phyloP scores from a whole-genome alignment of 495 filamentous ascomycete species.

The Aspergillus haitiensis region DNA sequence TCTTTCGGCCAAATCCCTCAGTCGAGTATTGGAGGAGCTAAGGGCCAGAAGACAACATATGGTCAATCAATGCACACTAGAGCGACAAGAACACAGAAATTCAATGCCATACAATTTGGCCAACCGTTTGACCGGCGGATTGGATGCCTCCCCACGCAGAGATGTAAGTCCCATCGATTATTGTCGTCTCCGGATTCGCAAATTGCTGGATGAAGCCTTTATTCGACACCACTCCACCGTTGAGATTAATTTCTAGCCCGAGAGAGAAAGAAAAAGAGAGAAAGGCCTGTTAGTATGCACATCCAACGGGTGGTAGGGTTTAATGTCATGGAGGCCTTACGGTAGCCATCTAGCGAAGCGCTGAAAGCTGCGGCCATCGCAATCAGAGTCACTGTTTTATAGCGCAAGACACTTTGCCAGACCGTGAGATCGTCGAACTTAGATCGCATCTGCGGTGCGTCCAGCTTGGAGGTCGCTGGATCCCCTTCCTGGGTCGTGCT shows the following conservation, averaged over 20 bases:
- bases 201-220: slow-evolving; percentile 43
- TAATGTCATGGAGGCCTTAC: slow-evolving; percentile 24
- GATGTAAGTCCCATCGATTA: slow-evolving; percentile 38
- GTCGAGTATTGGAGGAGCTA: slow-evolving; percentile 38
- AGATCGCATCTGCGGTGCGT: slow-evolving; percentile 12
- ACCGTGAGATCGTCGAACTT: slow-evolving; percentile 8
- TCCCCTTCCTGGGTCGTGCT: not conserved
- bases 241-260: slow-evolving; percentile 41
- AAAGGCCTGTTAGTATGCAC: not conserved
- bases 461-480: not conserved
- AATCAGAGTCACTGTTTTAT: slow-evolving; percentile 10
- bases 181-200: slow-evolving; percentile 28
- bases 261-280: not conserved
- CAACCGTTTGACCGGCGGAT: slow-evolving; percentile 39
- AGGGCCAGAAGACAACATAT: not conserved
- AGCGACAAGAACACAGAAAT: not conserved
- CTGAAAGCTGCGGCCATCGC: slow-evolving; percentile 36
- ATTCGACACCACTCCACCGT: slow-evolving; percentile 43
- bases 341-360: slow-evolving; percentile 43
- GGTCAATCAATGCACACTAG: not conserved
- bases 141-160: slow-evolving; percentile 45
- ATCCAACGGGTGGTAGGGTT: not conserved
- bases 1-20: slow-evolving; percentile 23
- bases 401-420: slow-evolving; percentile 8
- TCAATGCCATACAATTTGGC: slow-evolving; percentile 29